Conservation (phyloP, 2,329 filamentous ascomycete species). For the Laburnicola sp. region DNA sequence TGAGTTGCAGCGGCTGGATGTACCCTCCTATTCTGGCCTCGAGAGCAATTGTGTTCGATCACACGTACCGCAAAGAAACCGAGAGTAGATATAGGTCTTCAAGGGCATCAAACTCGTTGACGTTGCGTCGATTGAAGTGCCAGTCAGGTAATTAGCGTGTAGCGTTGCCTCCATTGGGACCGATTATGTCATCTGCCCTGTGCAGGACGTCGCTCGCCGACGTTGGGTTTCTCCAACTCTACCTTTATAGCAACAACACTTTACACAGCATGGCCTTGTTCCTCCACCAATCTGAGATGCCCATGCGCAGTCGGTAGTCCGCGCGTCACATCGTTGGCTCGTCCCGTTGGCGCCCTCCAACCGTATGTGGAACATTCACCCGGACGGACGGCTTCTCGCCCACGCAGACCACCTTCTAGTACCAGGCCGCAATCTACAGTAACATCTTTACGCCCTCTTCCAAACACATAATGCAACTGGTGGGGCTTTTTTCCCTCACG, state of each 20-base stretch:
- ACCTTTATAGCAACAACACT: neutral
- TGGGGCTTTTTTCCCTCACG: neutral
- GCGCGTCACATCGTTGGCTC: neutral
- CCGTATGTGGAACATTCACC: neutral
- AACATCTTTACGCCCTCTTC: neutral
- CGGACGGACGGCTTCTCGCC: slow-evolving; percentile 1
- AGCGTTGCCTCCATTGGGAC: neutral
- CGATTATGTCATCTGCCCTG: neutral
- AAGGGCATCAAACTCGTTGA: too few relatives aligned
- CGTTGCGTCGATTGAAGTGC: too few relatives aligned
- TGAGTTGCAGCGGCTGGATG: too few relatives aligned
- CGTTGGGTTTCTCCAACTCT: neutral
- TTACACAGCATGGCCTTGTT: neutral
- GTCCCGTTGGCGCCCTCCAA: neutral
- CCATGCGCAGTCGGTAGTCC: neutral
- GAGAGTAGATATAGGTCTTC: too few relatives aligned
- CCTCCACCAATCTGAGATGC: neutral
- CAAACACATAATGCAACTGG: slow-evolving; percentile 1
- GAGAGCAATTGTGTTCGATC: too few relatives aligned
- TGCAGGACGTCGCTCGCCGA: neutral
- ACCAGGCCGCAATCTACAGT: slow-evolving; percentile 5
- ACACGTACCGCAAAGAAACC: too few relatives aligned
- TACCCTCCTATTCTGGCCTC: too few relatives aligned
- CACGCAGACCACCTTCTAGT: neutral
- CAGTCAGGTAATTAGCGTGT: too few relatives aligned